These are phyloP conservation scores for Diaporthe aspalathi DNA, from an alignment of 2,329 filamentous ascomycete genomes.

Conservation along the genomic window DNA sequence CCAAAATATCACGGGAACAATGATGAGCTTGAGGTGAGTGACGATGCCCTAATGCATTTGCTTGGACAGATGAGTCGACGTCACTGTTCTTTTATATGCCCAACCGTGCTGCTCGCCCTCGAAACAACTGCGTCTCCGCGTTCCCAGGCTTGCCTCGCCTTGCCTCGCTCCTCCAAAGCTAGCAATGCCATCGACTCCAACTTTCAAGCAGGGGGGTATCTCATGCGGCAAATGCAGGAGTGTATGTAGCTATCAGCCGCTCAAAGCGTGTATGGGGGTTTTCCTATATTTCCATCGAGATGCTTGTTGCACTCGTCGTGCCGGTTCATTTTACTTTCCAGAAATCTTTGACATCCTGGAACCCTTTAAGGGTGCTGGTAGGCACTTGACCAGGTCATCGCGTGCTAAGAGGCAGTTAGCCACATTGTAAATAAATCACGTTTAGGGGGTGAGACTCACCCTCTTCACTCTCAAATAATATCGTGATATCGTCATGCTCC, in stretches of 20 bases:
- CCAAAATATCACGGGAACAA: background rate
- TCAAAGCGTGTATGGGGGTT: slow-evolving; percentile 32
- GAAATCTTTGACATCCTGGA: slow-evolving; percentile 51
- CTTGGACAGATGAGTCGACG: background rate
- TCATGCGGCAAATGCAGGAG: slow-evolving; percentile 40
- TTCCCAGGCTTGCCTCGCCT: background rate
- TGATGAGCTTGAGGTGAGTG: background rate
- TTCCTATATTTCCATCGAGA: slow-evolving; percentile 13
- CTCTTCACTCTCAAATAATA: slow-evolving; percentile 83
- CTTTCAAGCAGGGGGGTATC: slow-evolving; percentile 38
- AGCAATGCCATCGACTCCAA: slow-evolving; percentile 14
- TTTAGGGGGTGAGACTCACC: slow-evolving; percentile 63
- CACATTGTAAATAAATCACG: background rate
- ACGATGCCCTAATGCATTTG: background rate
- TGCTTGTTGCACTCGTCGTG: background rate
- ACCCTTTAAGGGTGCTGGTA: slow-evolving; percentile 69
- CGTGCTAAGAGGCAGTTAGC: slow-evolving; percentile 58
- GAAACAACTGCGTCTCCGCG: slow-evolving; percentile 1
- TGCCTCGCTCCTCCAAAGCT: slow-evolving; percentile 3
- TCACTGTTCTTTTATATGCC: background rate
- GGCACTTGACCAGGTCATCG: slow-evolving; percentile 61
- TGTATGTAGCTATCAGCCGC: slow-evolving; percentile 34
- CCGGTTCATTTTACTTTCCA: slow-evolving; percentile 42
- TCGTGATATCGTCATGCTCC: slow-evolving; percentile 91
- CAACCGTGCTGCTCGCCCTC: slow-evolving; percentile 1